These are phyloP conservation scores for Soucietia sequanensis DNA, from an alignment of 805 yeast species.

Conservation along the genomic window DNA sequence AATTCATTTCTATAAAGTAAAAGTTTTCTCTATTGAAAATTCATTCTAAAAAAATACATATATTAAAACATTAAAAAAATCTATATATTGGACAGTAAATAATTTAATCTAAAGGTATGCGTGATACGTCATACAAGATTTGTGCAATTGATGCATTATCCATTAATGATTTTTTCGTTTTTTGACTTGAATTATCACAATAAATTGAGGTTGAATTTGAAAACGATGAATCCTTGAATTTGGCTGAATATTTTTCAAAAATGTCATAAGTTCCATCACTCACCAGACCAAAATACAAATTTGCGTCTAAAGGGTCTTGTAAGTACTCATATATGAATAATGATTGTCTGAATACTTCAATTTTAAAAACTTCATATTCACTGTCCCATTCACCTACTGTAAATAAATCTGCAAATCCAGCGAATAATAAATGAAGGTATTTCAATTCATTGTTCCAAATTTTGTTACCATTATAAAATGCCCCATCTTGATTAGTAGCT, in stretches of 20 bases:
- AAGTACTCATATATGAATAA: constrained; percentile 11
- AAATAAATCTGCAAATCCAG: constrained; percentile 25
- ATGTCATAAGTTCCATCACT: constrained; percentile 2
- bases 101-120: no score
- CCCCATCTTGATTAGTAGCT: constrained; percentile 11
- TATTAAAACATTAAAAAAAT: no score
- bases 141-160: constrained; percentile 16
- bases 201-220: constrained; percentile 4
- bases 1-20: no score
- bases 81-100: no score
- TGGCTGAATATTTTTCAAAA: constrained; percentile 6
- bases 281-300: constrained; percentile 10
- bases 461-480: constrained; percentile 15
- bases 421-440: constrained; percentile 22
- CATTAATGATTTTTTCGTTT: constrained; percentile 11
- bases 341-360: constrained; percentile 13
- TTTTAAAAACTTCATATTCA: constrained; percentile 5
- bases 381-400: constrained; percentile 5
- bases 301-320: constrained; percentile 10
- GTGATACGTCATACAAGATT: constrained; percentile 11
- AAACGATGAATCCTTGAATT: constrained; percentile 4
- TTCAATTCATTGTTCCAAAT: constrained; percentile 24
- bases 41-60: no score
- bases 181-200: constrained; percentile 7
- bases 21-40: no score